Base-by-base conservation (phyloP, 306 rosid genomes). In the Myrica gale region DNA sequence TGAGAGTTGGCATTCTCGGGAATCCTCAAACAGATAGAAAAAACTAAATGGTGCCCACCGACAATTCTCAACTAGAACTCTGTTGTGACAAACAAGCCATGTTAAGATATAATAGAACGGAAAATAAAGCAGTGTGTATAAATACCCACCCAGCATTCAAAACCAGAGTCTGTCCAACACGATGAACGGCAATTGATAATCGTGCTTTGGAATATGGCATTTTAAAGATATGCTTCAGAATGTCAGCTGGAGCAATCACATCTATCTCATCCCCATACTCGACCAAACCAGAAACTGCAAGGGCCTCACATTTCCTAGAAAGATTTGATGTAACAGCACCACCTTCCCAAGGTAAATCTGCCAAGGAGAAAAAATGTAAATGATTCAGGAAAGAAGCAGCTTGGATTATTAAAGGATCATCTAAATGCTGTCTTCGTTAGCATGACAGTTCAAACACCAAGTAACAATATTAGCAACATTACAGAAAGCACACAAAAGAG, bases 141-240 rank as follows among this genome's bases (percentile, higher is more conserved):
- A 77, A 73, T 62, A 82, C 96, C 78, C 26, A 92, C 98, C 98
- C 98, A 5, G 95, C 76, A 84, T 89, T 94, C 37, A 94, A 87
- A 82, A 94, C 91, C 74, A 94, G 96, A 13, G 98, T 89, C 47
- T 94, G 91, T 69, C 93, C 98, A 80, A 94, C 82, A 72, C 97
- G 98, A 73, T 84, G 97, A 80, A 90, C 98, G 4, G 88, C 98
- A 74, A 94, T 79, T 1, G 98, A 94, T 53, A 94, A 82, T 20
- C 96, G 95, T 76, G 96, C 96, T 88, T 91, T 94, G 12, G 98
- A 90, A 84, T 94, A 94, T 13, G 98, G 97, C 87, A 94, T 94
- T 85, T 90, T 94, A 82, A 94, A 94, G 63, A 94, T 94, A 85
- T 89, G 98, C 93, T 94, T 94, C 85, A 94, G 87, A 84, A 92